phyloP scores from a whole-genome alignment of 495 filamentous ascomycete genomes.

The Penicillium malachiteum region DNA sequence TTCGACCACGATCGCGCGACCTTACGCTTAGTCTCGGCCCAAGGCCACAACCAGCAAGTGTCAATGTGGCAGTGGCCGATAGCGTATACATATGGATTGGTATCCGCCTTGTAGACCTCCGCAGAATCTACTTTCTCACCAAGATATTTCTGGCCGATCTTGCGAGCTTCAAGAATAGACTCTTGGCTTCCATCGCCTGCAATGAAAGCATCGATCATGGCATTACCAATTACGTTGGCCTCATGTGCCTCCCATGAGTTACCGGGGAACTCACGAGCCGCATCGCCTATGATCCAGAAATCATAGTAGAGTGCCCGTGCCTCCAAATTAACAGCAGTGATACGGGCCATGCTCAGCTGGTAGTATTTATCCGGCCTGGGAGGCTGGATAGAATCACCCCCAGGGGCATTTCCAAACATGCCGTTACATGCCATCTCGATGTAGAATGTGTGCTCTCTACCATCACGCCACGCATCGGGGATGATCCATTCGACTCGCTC shows the following conservation, averaged over 20 bases:
- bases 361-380: slow-evolving; percentile 81
- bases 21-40: slow-evolving; percentile 98
- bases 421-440: slow-evolving; percentile 98
- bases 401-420: slow-evolving; percentile 93
- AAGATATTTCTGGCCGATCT: slow-evolving; percentile 79
- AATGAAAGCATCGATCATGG: slow-evolving; percentile 87
- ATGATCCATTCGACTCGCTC: slow-evolving; percentile 90
- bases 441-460: slow-evolving; percentile 83
- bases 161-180: slow-evolving; percentile 72
- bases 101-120: slow-evolving; percentile 77
- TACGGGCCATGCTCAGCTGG: slow-evolving; percentile 73
- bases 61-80: slow-evolving; percentile 98
- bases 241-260: slow-evolving; percentile 85
- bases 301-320: slow-evolving; percentile 83
- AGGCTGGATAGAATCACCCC: slow-evolving; percentile 85
- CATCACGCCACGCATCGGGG: slow-evolving; percentile 75
- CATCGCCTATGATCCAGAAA: slow-evolving; percentile 93
- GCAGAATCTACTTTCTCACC: slow-evolving; percentile 77
- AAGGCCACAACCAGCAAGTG: slow-evolving; percentile 98
- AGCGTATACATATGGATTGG: slow-evolving; percentile 73
- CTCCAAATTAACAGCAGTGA: slow-evolving; percentile 83
- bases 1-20: slow-evolving; percentile 94
- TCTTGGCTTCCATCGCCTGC: slow-evolving; percentile 70
- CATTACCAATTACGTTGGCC: slow-evolving; percentile 77
- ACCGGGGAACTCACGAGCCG: slow-evolving; percentile 73